These are phyloP conservation scores for Cetradonia linearis DNA, from an alignment of 495 filamentous ascomycete genomes.

Conservation along the genomic window DNA sequence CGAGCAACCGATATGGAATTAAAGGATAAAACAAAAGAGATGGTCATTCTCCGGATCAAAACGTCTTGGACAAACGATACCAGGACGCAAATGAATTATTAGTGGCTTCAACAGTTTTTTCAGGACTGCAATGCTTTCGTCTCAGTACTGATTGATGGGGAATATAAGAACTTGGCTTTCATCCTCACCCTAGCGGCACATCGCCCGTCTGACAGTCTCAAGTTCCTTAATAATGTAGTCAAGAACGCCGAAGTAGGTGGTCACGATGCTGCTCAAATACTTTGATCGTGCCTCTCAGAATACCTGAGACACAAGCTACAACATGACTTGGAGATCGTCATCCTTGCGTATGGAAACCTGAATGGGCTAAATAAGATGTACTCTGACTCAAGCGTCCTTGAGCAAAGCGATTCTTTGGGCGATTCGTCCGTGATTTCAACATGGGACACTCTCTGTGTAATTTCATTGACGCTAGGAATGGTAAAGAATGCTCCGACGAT, in stretches of 20 bases:
- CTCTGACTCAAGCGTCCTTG: slow-evolving; percentile 17
- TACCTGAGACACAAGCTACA: slow-evolving; percentile 20
- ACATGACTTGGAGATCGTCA: slow-evolving; percentile 21
- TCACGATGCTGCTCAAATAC: slow-evolving; percentile 22
- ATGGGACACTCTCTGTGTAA: slow-evolving; percentile 27
- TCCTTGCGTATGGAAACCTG: slow-evolving; percentile 30
- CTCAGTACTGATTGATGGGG: slow-evolving; percentile 30
- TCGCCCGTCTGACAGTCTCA: background rate
- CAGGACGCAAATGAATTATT: background rate
- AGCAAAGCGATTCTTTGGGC: slow-evolving; percentile 14
- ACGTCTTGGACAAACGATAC: background rate
- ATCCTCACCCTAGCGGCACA: background rate
- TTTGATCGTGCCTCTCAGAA: slow-evolving; percentile 19
- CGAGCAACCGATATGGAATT: slow-evolving; percentile 12
- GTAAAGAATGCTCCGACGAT: slow-evolving; percentile 32
- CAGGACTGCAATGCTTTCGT: slow-evolving; percentile 21
- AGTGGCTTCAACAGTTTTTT: background rate
- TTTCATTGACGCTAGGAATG: slow-evolving; percentile 30
- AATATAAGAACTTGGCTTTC: slow-evolving; percentile 25
- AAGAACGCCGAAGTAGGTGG: slow-evolving; percentile 25
- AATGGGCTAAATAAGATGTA: slow-evolving; percentile 28
- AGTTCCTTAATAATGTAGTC: slow-evolving; percentile 25
- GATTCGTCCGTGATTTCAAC: slow-evolving; percentile 31
- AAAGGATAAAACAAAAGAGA: slow-evolving; percentile 7
- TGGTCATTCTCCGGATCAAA: slow-evolving; percentile 10